Percentiles rank a stretch among this genome's conserved stretches.
Conservation (phyloP, 2,329 filamentous ascomycete species). For the Curvularia spicifera region DNA sequence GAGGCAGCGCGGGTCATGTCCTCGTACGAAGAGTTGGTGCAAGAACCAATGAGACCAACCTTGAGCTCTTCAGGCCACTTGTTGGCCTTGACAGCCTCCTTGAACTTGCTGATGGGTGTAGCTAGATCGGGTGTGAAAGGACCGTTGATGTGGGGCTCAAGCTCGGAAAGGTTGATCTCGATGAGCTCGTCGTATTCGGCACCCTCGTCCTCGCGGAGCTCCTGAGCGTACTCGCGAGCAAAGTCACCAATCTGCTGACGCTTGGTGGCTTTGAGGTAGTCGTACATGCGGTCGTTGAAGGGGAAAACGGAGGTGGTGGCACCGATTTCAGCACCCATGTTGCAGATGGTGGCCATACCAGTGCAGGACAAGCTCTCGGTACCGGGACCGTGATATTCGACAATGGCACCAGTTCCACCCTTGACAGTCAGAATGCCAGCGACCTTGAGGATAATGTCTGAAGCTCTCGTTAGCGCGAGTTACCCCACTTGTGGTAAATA, state of each 20-base stretch:
- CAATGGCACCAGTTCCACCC: constrained; percentile 91
- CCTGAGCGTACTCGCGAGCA: constrained; percentile 79
- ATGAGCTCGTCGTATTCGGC: constrained; percentile 95
- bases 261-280: constrained; percentile 92
- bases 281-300: constrained; percentile 97
- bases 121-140: constrained; percentile 98
- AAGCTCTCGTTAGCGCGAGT: constrained; percentile 15
- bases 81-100: constrained; percentile 90
- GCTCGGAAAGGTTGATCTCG: constrained; percentile 91
- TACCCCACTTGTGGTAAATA: constrained; percentile 14
- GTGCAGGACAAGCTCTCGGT: constrained; percentile 77
- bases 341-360: constrained; percentile 82
- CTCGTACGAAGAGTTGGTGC: constrained; percentile 89
- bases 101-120: constrained; percentile 97
- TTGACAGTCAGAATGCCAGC: constrained; percentile 97
- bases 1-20: constrained; percentile 94
- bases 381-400: constrained; percentile 78
- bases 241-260: constrained; percentile 90
- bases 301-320: constrained; percentile 95
- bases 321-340: constrained; percentile 64
- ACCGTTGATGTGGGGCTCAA: constrained; percentile 98
- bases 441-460: constrained; percentile 96
- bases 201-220: constrained; percentile 82
- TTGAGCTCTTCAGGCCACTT: constrained; percentile 96
- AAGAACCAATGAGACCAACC: constrained; percentile 95